Conservation (phyloP, 2,329 filamentous ascomycete genomes). For the Corinectria fuckeliana region DNA sequence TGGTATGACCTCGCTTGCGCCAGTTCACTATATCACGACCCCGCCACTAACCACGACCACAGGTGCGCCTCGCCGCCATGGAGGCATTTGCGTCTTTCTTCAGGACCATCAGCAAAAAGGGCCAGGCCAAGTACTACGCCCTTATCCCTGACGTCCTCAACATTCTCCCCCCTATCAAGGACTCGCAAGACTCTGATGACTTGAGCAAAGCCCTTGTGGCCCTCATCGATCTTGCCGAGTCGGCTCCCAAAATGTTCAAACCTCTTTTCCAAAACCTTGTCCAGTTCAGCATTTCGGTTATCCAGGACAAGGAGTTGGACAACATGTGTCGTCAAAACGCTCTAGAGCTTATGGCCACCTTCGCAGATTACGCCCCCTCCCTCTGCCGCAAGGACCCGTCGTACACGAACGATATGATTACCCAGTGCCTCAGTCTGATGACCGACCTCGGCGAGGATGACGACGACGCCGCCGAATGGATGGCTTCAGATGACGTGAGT, state of each 20-base stretch:
- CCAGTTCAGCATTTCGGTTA: conserved; percentile 89
- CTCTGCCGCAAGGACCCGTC: conserved; percentile 95
- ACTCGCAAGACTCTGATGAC: conserved; percentile 87
- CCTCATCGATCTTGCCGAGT: conserved; percentile 91
- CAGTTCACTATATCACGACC: conserved; percentile 5
- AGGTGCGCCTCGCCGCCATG: conserved; percentile 93
- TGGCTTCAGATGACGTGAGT: conserved; percentile 85
- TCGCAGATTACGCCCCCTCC: conserved; percentile 90
- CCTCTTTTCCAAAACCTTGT: conserved; percentile 91
- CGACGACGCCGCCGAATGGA: conserved; percentile 94
- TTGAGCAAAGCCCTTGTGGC: conserved; percentile 89
- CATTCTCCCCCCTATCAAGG: conserved; percentile 92
- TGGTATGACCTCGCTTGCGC: conserved; percentile 57
- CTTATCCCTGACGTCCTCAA: conserved; percentile 93
- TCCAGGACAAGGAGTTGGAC: conserved; percentile 93
- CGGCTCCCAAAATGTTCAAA: conserved; percentile 98
- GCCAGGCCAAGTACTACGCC: conserved; percentile 84
- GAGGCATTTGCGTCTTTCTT: conserved; percentile 98
- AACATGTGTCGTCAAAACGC: conserved; percentile 93
- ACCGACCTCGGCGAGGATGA: conserved; percentile 95
- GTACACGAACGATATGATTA: conserved; percentile 97
- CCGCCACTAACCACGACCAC: conserved; percentile 23
- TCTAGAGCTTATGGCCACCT: conserved; percentile 96
- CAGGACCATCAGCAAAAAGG: conserved; percentile 85
- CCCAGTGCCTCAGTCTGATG: conserved; percentile 96